Conservation (phyloP, 352 stramenopile genomes). For the Discostella stelligera region DNA sequence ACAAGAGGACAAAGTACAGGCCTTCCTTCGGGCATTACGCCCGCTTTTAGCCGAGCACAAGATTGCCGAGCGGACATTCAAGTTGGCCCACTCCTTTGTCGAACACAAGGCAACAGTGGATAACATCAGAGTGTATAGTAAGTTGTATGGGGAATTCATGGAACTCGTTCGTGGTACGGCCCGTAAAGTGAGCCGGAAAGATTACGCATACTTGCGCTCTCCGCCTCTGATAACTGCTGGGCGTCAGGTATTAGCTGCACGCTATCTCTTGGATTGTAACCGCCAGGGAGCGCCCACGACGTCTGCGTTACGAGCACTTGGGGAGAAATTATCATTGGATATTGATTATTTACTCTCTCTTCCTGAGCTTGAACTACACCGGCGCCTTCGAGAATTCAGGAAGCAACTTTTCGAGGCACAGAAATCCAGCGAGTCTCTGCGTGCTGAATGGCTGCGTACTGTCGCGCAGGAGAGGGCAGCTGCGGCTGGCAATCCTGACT, state of each 20-base stretch:
- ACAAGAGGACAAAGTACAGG: conserved; percentile 11
- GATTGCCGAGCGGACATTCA: not conserved
- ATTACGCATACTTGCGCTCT: conserved; percentile 17
- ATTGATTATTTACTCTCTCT: not conserved
- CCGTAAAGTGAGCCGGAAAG: not conserved
- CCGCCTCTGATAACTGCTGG: not conserved
- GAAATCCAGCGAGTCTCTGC: not conserved
- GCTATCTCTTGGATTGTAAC: conserved; percentile 6
- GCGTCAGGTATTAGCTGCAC: not conserved
- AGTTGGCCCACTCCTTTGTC: not conserved
- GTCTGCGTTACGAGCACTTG: not conserved
- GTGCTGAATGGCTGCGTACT: conserved; percentile 13
- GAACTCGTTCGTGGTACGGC: not conserved
- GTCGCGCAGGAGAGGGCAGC: too few relatives aligned
- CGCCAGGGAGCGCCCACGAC: not conserved
- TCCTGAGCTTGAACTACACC: not conserved
- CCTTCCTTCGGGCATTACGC: not conserved
- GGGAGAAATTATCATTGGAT: not conserved
- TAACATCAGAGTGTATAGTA: not conserved
- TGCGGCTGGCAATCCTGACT: too few relatives aligned
- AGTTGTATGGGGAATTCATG: not conserved
- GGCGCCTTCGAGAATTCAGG: not conserved
- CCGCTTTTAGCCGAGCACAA: not conserved
- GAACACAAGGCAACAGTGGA: not conserved
- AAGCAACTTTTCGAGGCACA: conserved; percentile 22